Base-by-base conservation (phyloP, 805 yeast species). In the Wickerhamiella parazyma region DNA sequence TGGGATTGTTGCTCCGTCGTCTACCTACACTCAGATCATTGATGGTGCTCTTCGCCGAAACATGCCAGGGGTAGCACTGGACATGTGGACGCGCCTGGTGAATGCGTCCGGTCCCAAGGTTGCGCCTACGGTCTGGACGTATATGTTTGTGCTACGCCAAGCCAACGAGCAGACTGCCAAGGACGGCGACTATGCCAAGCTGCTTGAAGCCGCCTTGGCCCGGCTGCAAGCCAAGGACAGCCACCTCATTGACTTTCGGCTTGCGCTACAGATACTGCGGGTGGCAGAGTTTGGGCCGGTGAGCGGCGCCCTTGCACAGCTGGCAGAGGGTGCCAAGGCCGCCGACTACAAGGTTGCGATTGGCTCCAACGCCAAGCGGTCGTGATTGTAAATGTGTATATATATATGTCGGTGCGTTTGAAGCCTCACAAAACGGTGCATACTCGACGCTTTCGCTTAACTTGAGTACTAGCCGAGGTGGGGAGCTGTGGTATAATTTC, bases 11-110 rank as follows among this genome's bases (percentile, higher is more conserved):
- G 58, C 52, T 19, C 45, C 52, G 11, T 50, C 59, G 1, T 51
- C 63, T 5, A 45, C 54, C n/a, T 51, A 51, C 49, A 60, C 59
- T 45, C 63, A 59, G 45, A 42, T 60, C 38, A 54, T 60, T 28
- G 48, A 48, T 25, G 56, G 59, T 11, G 46, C 55, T 3, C 41
- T 55, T 11, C 29, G 26, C 6, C 42, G 49, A n/a, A 38, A 41
- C 6, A 44, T 48, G 6, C 22, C 47, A 21, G 54, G 39, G 18
- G 48, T 47, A 2, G 61, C 62, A 2, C 42, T 20, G 16, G 34
- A 35, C 3, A 40, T 52, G 17, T 53, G 56, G 42, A 40, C 49
- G 9, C 37, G 39, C 14, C 35, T 52, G 44, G 43, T 45, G 22
- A 38, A 22, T 10, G 42, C 39, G 5, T 45, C 47, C 21, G 40